Evolutionary conservation across 2,329 filamentous ascomycete genomes (phyloP), one percentile per base, ranked within the genome.

Genomic region (Fusarium neocosmosporiellum): DNA sequence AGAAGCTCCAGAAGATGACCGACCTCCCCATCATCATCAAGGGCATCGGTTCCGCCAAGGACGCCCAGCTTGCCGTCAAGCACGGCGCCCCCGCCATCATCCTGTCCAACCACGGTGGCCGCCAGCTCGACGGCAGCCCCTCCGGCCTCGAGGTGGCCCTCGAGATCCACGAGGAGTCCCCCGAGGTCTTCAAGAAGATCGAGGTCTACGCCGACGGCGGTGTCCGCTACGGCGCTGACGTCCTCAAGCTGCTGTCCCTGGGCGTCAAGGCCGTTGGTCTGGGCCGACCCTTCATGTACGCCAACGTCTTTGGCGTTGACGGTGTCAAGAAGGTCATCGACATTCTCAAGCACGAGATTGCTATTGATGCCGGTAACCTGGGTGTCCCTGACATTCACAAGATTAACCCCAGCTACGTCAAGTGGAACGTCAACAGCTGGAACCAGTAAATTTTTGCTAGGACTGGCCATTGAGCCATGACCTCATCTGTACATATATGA

Each of bases 241-340:
- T 79, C 14, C 76, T 86, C n/a, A 83, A 84, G 71, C 80, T 85
- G 11, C 78, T 86, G n/a, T 79, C 83, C 3, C 81, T 85, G 16
- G 84, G 84, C 11, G 84, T 84, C 62, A 81, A 80, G 71, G 83
- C 82, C 14, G 83, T 85, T 7, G 81, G 87, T 16, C 69, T 89
- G 1, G 87, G 87, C 18, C 79, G 88, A 1, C 83, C 86, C 11
- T 84, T 86, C 69, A 88, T 88, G 86, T 89, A 83, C 74, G 80
- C 85, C 69, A 89, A 88, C 78, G 77, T 87, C 53, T 89, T 83
- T 68, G 88, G 87, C 7, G 78, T 81, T 54, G 82, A 84, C 9
- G 87, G 88, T 50, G 84, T 89, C 3, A 78, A 82, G 74, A 83
- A 82, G 78, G 83, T 78, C 33, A 79, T 84, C 53, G 48, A 78